Percentiles rank a stretch among this genome's conserved stretches.
Evolutionary conservation across 805 yeast species (phyloP).

Genomic region (Tetrapisispora taiwanensis): DNA sequence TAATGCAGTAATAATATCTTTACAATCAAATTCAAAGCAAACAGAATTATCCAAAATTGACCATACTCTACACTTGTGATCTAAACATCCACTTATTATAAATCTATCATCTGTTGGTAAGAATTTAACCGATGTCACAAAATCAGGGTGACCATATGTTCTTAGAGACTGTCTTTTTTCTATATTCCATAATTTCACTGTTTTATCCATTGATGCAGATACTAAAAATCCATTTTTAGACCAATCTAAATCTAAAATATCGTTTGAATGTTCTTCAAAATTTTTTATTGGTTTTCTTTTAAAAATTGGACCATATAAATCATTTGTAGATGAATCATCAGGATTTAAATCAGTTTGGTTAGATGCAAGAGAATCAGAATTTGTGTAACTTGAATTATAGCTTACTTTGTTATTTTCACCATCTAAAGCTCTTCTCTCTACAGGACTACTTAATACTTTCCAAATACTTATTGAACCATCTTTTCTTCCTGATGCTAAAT

Average conservation of each 20-base stretch:
- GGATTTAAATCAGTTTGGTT: not conserved
- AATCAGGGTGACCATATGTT: constrained; percentile 61
- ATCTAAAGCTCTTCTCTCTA: constrained; percentile 47
- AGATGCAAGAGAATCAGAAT: not conserved
- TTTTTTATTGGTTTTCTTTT: constrained; percentile 51
- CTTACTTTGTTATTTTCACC: not conserved
- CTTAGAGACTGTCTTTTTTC: constrained; percentile 59
- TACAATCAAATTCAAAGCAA: constrained; percentile 49
- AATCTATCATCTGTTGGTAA: constrained; percentile 84
- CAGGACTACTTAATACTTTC: constrained; percentile 68
- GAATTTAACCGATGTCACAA: constrained; percentile 70
- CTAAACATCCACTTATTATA: constrained; percentile 73
- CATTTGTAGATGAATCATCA: not conserved
- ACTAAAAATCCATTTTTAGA: constrained; percentile 73
- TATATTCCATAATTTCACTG: constrained; percentile 79
- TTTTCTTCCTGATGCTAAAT: constrained; percentile 75
- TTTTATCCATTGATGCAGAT: constrained; percentile 76
- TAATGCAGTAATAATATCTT: constrained; percentile 64
- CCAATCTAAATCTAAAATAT: constrained; percentile 73
- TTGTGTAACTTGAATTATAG: not conserved
- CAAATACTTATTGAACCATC: constrained; percentile 61
- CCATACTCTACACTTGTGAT: constrained; percentile 68
- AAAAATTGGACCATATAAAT: constrained; percentile 64
- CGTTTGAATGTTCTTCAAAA: constrained; percentile 57
- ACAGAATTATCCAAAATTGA: constrained; percentile 66